Conservation (phyloP, 2,329 filamentous ascomycete genomes). For the Bipolaris oryzae region DNA sequence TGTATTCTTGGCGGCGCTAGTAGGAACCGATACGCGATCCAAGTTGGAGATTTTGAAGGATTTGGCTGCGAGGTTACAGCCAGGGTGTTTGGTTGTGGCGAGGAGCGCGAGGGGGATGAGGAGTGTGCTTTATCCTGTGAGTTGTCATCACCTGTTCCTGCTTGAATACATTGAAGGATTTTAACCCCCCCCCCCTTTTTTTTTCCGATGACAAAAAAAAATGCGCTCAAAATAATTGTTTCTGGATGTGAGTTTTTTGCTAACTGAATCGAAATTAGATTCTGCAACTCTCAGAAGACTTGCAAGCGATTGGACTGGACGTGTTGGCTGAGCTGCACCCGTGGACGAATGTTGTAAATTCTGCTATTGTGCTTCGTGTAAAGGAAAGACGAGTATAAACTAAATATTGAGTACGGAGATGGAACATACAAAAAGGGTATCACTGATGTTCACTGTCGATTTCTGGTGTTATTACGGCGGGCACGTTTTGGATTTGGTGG, state of each 20-base stretch:
- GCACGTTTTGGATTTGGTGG: too few relatives aligned
- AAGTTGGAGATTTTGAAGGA: slow-evolving; percentile 52
- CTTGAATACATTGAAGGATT: too few relatives aligned
- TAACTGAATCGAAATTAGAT: slow-evolving; percentile 32
- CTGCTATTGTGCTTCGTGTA: slow-evolving; percentile 51
- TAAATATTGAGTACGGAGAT: too few relatives aligned
- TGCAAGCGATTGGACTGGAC: slow-evolving; percentile 46
- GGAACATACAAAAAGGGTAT: too few relatives aligned
- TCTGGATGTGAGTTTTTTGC: too few relatives aligned
- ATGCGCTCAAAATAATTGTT: not conserved
- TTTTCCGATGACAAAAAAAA: too few relatives aligned
- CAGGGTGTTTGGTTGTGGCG: slow-evolving; percentile 54
- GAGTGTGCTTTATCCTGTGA: slow-evolving; percentile 56
- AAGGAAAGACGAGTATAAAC: not conserved
- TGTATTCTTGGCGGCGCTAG: slow-evolving; percentile 59
- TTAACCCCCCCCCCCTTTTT: too few relatives aligned
- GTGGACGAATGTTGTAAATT: slow-evolving; percentile 58
- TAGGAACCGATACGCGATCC: slow-evolving; percentile 51
- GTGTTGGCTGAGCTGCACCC: slow-evolving; percentile 56
- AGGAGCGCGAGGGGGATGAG: slow-evolving; percentile 55
- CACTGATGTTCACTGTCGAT: too few relatives aligned
- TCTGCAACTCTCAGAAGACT: slow-evolving; percentile 45
- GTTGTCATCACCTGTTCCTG: slow-evolving; percentile 12
- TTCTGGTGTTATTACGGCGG: too few relatives aligned
- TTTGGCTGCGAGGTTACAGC: slow-evolving; percentile 49